A percentile compares a stretch with the other conserved stretches of the same genome.
Evolutionary conservation across 129 eudicot species (phyloP).

Genomic region (Kitagawia praeruptora): DNA sequence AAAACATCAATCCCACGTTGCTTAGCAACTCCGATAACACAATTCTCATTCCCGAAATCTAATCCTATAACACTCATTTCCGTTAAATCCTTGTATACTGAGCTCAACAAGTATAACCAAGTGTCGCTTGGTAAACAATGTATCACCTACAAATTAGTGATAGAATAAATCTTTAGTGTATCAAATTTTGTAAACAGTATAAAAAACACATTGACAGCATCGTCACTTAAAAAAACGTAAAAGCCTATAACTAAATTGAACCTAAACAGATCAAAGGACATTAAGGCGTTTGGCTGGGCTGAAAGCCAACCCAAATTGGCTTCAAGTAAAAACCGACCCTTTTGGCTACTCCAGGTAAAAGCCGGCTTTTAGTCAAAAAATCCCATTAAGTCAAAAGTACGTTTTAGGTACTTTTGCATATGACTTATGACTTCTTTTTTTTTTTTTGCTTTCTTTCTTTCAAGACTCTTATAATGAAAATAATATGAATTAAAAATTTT

Average conservation of each 20-base stretch:
- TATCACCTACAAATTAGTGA: not conserved
- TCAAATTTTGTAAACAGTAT: not conserved
- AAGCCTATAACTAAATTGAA: not conserved
- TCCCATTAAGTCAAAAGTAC: no score
- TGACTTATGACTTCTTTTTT: no score
- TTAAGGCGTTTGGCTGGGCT: no score
- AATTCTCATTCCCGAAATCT: constrained; percentile 91
- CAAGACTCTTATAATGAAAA: no score
- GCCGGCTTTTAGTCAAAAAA: no score
- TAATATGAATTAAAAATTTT: no score
- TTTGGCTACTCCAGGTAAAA: no score
- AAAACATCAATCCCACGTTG: constrained; percentile 79
- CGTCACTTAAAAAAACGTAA: not conserved
- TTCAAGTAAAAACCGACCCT: no score
- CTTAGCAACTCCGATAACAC: constrained; percentile 64
- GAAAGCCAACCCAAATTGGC: no score
- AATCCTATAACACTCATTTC: constrained; percentile 84
- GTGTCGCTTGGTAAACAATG: not conserved
- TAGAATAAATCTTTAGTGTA: not conserved
- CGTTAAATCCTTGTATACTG: not conserved
- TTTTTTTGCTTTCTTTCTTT: no score
- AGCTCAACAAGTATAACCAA: not conserved
- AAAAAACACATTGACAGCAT: not conserved
- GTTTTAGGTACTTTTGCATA: no score
- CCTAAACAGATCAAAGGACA: not conserved